A percentile compares a stretch with the other conserved stretches of the same genome.
Evolutionary conservation across 164 flowering plant genomes (phyloP).

Genomic region (Aristolochia fimbriata): DNA sequence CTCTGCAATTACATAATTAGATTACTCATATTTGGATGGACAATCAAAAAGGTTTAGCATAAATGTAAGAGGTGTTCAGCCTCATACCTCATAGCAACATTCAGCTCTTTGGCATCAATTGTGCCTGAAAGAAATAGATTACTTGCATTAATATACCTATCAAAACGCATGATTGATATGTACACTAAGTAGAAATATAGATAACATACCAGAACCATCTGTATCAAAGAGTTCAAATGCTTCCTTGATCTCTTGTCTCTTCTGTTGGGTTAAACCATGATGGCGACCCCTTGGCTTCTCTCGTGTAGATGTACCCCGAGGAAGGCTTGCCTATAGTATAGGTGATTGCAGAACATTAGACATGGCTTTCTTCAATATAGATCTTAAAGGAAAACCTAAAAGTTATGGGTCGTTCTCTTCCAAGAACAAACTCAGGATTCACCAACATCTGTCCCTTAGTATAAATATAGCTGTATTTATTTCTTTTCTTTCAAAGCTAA

Average conservation of each 20-base stretch:
- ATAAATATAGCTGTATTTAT: too few species aligned
- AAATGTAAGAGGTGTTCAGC: neutral
- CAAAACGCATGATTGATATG: neutral
- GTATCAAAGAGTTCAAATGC: conserved; percentile 95
- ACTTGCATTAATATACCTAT: neutral
- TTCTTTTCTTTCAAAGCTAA: too few species aligned
- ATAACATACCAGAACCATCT: conserved; percentile 72
- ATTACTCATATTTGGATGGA: neutral
- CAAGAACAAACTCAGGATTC: too few species aligned
- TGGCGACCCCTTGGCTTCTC: conserved; percentile 68
- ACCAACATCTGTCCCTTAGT: too few species aligned
- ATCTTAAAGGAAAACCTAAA: too few species aligned
- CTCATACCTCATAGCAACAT: conserved; percentile 93
- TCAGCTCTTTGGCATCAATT: conserved; percentile 94
- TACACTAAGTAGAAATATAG: neutral
- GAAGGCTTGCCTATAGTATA: conserved; percentile 30
- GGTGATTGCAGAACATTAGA: too few species aligned
- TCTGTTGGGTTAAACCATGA: conserved; percentile 67
- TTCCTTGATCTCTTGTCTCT: conserved; percentile 89
- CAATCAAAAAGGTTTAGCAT: neutral
- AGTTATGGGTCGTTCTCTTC: too few species aligned
- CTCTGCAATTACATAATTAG: conserved; percentile 44
- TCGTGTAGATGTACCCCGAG: conserved; percentile 38
- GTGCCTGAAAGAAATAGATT: conserved; percentile 36
- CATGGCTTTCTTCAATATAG: too few species aligned